Conservation (phyloP, 2,329 filamentous ascomycete genomes). For the Setomelanomma holmii region DNA sequence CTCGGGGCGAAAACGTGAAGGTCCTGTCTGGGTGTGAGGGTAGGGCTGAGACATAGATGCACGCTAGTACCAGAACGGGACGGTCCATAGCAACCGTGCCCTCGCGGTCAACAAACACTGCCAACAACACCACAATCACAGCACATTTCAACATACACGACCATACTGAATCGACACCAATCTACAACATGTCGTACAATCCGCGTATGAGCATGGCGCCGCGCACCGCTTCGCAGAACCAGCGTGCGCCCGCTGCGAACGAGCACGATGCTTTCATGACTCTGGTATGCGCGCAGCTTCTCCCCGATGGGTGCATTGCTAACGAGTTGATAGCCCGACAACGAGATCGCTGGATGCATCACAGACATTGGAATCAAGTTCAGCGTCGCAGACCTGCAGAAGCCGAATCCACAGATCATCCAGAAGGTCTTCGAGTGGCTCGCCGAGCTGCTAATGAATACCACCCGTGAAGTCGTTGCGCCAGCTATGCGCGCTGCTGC, state of each 20-base stretch:
- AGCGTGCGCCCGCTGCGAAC: slow-evolving; percentile 50
- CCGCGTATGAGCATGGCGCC: slow-evolving; percentile 60
- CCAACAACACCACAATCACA: slow-evolving; percentile 5
- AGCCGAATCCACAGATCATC: slow-evolving; percentile 91
- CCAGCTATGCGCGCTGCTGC: slow-evolving; percentile 93
- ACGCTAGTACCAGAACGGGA: not conserved
- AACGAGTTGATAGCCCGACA: slow-evolving; percentile 60
- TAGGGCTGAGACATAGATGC: not conserved
- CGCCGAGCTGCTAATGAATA: slow-evolving; percentile 90
- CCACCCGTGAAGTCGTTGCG: slow-evolving; percentile 89
- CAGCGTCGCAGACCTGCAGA: slow-evolving; percentile 83
- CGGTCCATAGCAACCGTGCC: not conserved
- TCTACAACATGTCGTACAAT: slow-evolving; percentile 55
- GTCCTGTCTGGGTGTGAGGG: not conserved
- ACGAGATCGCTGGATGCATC: slow-evolving; percentile 95
- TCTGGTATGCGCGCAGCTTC: slow-evolving; percentile 45
- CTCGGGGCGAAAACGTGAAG: too few relatives aligned
- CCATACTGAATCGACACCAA: slow-evolving; percentile 1
- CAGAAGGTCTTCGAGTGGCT: slow-evolving; percentile 99
- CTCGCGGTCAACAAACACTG: slow-evolving; percentile 18
- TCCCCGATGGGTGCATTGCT: slow-evolving; percentile 13
- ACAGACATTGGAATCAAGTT: slow-evolving; percentile 95
- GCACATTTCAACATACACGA: slow-evolving; percentile 1
- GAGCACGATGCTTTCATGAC: slow-evolving; percentile 60
- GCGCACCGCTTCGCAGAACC: slow-evolving; percentile 49